phyloP scores from a whole-genome alignment of 2,329 filamentous ascomycete genomes.

The Penicillium brevicompactum region DNA sequence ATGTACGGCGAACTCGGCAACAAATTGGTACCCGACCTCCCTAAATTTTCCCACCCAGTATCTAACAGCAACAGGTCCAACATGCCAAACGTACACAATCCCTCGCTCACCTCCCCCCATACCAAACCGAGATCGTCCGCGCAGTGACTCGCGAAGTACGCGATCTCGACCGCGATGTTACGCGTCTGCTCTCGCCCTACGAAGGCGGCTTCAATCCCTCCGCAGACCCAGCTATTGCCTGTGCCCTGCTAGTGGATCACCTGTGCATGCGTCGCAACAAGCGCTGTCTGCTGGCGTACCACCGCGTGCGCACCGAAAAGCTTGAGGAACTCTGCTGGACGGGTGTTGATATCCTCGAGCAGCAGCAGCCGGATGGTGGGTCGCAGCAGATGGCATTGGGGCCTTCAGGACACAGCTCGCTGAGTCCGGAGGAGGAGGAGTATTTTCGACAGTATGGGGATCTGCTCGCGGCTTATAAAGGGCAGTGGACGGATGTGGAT shows the following conservation, averaged over 20 bases:
- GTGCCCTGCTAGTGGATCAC: conserved; percentile 88
- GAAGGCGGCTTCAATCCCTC: conserved; percentile 83
- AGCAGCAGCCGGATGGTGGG: conserved; percentile 54
- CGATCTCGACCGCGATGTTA: conserved; percentile 85
- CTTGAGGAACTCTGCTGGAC: conserved; percentile 93
- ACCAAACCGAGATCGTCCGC: conserved; percentile 89
- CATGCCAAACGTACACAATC: conserved; percentile 94
- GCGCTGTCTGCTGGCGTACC: conserved; percentile 90
- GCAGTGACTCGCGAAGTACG: conserved; percentile 87
- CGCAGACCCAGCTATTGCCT: conserved; percentile 79
- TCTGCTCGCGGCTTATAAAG: conserved; percentile 92
- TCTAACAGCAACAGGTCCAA: conserved; percentile 65
- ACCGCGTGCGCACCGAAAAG: conserved; percentile 85
- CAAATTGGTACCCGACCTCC: conserved; percentile 66
- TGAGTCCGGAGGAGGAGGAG: conserved; percentile 95
- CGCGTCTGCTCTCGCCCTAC: conserved; percentile 77
- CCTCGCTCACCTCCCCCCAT: conserved; percentile 81
- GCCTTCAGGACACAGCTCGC: conserved; percentile 62
- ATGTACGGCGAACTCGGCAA: conserved; percentile 91
- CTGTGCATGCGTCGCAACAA: conserved; percentile 96
- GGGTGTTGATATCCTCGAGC: conserved; percentile 78
- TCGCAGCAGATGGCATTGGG: conserved; percentile 20
- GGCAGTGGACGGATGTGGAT: conserved; percentile 97
- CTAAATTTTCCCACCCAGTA: not conserved
- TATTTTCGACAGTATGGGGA: conserved; percentile 92